Evolutionary conservation across 768 basidiomycete genomes (phyloP).

Genomic region (Xerocomus spinulosus): DNA sequence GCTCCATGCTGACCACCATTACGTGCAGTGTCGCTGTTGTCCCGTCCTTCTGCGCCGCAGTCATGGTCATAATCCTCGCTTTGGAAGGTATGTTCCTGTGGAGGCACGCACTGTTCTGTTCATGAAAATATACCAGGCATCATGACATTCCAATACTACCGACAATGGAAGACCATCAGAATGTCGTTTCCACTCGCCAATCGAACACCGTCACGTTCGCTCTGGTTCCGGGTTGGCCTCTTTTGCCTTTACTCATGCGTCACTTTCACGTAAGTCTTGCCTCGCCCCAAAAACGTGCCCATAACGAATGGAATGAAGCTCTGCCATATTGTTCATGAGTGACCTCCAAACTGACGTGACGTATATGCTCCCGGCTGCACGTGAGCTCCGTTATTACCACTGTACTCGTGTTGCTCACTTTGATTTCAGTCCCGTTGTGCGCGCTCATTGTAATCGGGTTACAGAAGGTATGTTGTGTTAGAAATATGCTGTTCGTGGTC

Average conservation of each 20-base stretch:
- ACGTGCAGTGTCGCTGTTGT: constrained; percentile 30
- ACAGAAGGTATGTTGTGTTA: constrained; percentile 37
- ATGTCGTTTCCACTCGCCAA: constrained; percentile 40
- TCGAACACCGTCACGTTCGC: constrained; percentile 32
- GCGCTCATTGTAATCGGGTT: constrained; percentile 47
- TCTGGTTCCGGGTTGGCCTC: constrained; percentile 37
- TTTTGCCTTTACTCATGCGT: constrained; percentile 45
- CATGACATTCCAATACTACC: constrained; percentile 42
- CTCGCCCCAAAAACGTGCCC: neutral
- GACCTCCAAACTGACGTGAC: constrained; percentile 29
- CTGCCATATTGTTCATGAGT: constrained; percentile 36
- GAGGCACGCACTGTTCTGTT: neutral
- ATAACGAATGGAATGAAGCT: constrained; percentile 23
- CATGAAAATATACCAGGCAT: constrained; percentile 29
- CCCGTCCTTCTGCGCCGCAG: constrained; percentile 42
- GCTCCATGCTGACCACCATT: constrained; percentile 13
- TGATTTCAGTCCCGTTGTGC: constrained; percentile 43
- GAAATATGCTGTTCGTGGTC: neutral
- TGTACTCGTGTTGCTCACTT: constrained; percentile 1
- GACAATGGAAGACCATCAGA: constrained; percentile 35
- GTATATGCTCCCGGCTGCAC: constrained; percentile 47
- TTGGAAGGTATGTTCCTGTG: constrained; percentile 40
- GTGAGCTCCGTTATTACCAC: constrained; percentile 30
- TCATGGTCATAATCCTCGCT: constrained; percentile 36
- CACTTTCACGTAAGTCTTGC: constrained; percentile 38